Evolutionary conservation across 306 rosid genomes (phyloP).

Genomic region (Corylus heterophylla): DNA sequence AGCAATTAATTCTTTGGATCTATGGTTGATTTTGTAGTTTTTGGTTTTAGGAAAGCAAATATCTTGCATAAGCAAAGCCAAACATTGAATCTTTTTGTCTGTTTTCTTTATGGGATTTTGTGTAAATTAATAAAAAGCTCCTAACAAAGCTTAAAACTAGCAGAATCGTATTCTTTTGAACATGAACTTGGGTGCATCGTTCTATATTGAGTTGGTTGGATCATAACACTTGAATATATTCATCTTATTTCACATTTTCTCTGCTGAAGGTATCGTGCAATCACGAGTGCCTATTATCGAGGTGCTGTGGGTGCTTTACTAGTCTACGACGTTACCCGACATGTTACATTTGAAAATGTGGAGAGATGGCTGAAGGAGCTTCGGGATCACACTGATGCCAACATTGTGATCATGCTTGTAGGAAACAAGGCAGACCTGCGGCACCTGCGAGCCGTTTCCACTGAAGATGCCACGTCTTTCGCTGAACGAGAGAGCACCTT

Average conservation of each 20-base stretch:
- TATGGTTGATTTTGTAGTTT: no score
- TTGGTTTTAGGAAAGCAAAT: no score
- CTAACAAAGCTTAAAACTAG: background rate
- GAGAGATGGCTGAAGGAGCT: slow-evolving; percentile 90
- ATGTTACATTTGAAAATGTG: slow-evolving; percentile 74
- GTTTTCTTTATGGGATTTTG: no score
- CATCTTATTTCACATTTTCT: slow-evolving; percentile 13
- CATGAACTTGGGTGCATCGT: slow-evolving; percentile 1
- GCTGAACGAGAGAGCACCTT: slow-evolving; percentile 62
- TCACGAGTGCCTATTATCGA: slow-evolving; percentile 77
- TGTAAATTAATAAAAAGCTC: background rate
- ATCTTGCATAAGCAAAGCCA: no score
- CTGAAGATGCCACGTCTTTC: slow-evolving; percentile 59
- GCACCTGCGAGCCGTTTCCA: slow-evolving; percentile 67
- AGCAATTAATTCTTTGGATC: no score
- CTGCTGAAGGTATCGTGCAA: slow-evolving; percentile 70
- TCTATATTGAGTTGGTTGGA: background rate
- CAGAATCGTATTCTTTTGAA: background rate
- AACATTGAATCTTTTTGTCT: no score
- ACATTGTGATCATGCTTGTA: slow-evolving; percentile 73
- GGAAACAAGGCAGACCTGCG: slow-evolving; percentile 82
- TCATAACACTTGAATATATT: slow-evolving; percentile 5
- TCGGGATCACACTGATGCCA: slow-evolving; percentile 81
- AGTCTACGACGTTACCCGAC: slow-evolving; percentile 82
- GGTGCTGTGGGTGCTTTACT: slow-evolving; percentile 89